phyloP scores from a whole-genome alignment of 192 early-diverging fungal species.

The Mortierella hygrophila region DNA sequence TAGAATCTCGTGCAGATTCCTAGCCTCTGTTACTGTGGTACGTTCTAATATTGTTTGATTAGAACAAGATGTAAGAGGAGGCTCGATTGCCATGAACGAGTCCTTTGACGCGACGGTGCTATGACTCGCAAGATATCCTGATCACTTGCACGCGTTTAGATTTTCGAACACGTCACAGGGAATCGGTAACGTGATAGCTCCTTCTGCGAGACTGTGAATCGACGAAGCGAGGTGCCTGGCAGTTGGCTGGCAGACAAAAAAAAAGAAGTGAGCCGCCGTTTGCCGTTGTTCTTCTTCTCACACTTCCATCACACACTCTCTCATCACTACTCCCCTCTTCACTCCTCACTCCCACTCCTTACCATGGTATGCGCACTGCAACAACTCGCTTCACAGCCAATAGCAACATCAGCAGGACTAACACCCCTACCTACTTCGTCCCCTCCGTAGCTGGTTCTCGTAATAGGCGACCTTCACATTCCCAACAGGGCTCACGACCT shows the following conservation, averaged over 20 bases:
- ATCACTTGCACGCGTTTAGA: background rate
- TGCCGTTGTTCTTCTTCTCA: background rate
- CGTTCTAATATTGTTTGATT: too few species aligned
- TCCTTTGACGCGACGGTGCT: background rate
- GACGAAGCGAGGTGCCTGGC: background rate
- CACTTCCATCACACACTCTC: background rate
- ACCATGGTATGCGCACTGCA: background rate
- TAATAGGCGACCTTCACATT: constrained; percentile 96
- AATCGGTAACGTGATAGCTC: background rate
- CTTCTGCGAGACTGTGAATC: background rate
- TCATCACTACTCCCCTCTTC: background rate
- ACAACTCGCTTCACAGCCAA: too few species aligned
- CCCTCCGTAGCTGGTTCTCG: constrained; percentile 79
- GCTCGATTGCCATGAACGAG: background rate
- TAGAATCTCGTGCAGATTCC: too few species aligned
- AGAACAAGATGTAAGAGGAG: too few species aligned
- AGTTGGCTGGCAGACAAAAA: background rate
- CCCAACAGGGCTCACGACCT: constrained; percentile 91
- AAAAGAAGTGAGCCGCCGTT: background rate
- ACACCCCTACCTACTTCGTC: background rate
- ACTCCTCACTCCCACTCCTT: background rate
- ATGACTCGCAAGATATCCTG: background rate
- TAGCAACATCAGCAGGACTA: background rate
- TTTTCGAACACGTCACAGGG: background rate
- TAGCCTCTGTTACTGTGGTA: too few species aligned